Conservation (phyloP, 2,329 filamentous ascomycete species). For the Ceratocystis lukuohia region DNA sequence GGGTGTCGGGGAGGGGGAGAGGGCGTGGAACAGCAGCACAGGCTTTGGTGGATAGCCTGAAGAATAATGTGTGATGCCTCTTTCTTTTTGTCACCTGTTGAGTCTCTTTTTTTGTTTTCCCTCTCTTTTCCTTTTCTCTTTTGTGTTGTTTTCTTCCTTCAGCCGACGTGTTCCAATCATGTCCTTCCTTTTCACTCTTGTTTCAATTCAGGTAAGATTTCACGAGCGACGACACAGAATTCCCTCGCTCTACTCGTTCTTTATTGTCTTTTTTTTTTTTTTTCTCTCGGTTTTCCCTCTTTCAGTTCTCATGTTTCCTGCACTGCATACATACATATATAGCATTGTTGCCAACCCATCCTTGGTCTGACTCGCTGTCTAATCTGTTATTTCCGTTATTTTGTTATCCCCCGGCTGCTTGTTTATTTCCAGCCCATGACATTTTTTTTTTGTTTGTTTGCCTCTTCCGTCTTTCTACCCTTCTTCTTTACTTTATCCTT, state of each 20-base stretch:
- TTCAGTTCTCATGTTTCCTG: neutral
- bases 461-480: neutral
- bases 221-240: neutral
- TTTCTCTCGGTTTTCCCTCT: neutral
- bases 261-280: conserved; percentile 5
- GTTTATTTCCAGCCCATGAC: neutral
- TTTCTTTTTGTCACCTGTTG: neutral
- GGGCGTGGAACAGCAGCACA: conserved; percentile 10
- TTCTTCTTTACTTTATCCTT: too few species aligned
- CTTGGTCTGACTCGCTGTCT: neutral
- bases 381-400: neutral
- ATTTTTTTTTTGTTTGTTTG: neutral
- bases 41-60: conserved; percentile 11
- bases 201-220: conserved; percentile 2
- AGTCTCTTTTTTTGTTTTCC: neutral
- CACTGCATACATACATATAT: conserved; percentile 4
- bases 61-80: neutral
- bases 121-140: neutral
- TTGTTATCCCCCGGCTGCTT: neutral
- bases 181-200: neutral
- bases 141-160: neutral
- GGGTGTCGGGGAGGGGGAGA: conserved; percentile 5
- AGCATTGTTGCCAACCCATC: neutral
- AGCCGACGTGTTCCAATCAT: neutral
- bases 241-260: neutral